Evolutionary conservation across 2,329 filamentous ascomycete genomes (phyloP).

Genomic region (Trichoderma sp.): DNA sequence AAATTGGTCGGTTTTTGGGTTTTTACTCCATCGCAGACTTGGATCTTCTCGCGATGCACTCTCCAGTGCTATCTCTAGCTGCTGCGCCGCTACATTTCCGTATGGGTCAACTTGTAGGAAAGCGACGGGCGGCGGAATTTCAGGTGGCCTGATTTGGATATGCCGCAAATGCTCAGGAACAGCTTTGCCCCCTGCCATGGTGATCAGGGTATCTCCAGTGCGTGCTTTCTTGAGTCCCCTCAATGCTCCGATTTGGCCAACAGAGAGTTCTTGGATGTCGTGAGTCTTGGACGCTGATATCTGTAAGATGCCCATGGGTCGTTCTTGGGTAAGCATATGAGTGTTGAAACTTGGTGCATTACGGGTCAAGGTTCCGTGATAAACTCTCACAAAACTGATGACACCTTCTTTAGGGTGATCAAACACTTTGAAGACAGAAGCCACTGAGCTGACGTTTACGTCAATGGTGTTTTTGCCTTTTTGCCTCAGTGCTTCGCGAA

Average conservation of each 20-base stretch:
- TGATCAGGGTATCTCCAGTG: conserved; percentile 88
- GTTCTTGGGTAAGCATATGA: conserved; percentile 75
- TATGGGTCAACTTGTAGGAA: conserved; percentile 90
- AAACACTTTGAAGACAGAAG: conserved; percentile 91
- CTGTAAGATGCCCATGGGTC: conserved; percentile 77
- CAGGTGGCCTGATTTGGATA: conserved; percentile 82
- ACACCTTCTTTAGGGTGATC: conserved; percentile 84
- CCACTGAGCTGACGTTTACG: conserved; percentile 49
- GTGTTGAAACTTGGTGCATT: conserved; percentile 85
- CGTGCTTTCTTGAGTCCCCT: conserved; percentile 87
- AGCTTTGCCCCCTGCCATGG: conserved; percentile 62
- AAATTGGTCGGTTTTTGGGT: conserved; percentile 90
- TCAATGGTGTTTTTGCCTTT: conserved; percentile 42
- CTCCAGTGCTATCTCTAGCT: conserved; percentile 72
- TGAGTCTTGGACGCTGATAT: conserved; percentile 89
- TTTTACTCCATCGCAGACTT: conserved; percentile 79
- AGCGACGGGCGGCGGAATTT: conserved; percentile 90
- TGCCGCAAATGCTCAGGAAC: conserved; percentile 70
- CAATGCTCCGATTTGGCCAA: conserved; percentile 93
- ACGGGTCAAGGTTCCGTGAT: conserved; percentile 76
- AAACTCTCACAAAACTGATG: conserved; percentile 88
- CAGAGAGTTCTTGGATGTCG: conserved; percentile 75
- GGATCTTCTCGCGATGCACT: conserved; percentile 89
- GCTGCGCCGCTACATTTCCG: conserved; percentile 75
- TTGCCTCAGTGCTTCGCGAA: conserved; percentile 43